These are phyloP conservation scores for Talaromyces amestolkiae DNA, from an alignment of 2,329 filamentous ascomycete genomes.

Conservation along the genomic window DNA sequence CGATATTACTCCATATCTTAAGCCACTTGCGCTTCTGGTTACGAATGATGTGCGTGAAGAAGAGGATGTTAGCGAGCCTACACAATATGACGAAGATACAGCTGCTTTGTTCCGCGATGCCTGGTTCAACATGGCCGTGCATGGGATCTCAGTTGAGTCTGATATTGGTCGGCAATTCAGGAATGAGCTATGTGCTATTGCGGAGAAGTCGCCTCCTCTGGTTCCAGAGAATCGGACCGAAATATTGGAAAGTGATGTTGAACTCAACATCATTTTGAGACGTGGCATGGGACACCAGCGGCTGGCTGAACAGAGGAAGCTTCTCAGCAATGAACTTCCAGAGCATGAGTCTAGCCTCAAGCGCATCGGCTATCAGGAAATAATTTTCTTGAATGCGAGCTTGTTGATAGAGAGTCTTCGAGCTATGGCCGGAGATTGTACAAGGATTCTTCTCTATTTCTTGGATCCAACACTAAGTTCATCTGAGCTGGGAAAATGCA, in stretches of 20 bases:
- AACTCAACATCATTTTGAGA: conserved; percentile 88
- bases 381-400: conserved; percentile 87
- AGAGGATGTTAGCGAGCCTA: conserved; percentile 30
- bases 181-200: conserved; percentile 77
- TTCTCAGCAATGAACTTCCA: conserved; percentile 71
- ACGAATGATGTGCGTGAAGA: conserved; percentile 44
- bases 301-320: conserved; percentile 75
- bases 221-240: conserved; percentile 86
- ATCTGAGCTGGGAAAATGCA: conserved; percentile 61
- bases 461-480: conserved; percentile 78
- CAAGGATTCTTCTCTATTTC: conserved; percentile 86
- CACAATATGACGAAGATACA: conserved; percentile 62
- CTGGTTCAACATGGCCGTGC: conserved; percentile 97
- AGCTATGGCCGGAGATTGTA: conserved; percentile 83
- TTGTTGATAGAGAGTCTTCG: conserved; percentile 86
- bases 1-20: conserved; percentile 83
- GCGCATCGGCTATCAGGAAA: conserved; percentile 80
- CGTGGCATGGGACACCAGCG: conserved; percentile 74
- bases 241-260: conserved; percentile 91
- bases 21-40: conserved; percentile 82
- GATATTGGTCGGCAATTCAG: conserved; percentile 69
- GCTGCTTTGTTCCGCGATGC: conserved; percentile 78
- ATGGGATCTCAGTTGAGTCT: conserved; percentile 78
- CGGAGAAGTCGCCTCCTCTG: conserved; percentile 80
- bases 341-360: conserved; percentile 75